A percentile compares a stretch with the other conserved stretches of the same genome.
Conservation (phyloP, 2,329 filamentous ascomycete species). For the Sclerotinia spermophila region DNA sequence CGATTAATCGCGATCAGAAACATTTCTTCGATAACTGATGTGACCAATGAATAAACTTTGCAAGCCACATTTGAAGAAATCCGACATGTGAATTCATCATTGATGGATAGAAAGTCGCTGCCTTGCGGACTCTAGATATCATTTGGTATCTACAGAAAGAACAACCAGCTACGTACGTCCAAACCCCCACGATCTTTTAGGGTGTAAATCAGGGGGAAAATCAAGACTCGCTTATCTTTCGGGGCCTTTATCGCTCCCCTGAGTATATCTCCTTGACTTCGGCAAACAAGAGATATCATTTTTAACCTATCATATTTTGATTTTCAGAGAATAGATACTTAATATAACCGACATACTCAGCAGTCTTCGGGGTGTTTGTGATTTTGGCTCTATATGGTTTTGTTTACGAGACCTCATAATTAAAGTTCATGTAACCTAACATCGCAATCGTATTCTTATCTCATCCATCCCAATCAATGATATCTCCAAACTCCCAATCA, state of each 20-base stretch:
- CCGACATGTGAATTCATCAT: not conserved
- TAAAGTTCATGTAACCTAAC: not conserved
- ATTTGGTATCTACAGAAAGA: not conserved
- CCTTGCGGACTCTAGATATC: not conserved
- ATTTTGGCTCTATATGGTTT: not conserved
- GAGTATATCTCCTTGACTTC: not conserved
- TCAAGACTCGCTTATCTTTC: not conserved
- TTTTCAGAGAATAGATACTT: not conserved
- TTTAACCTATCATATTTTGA: not conserved
- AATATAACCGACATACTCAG: not conserved
- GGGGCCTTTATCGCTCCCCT: not conserved
- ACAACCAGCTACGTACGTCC: not conserved
- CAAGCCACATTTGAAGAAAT: not conserved
- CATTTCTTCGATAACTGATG: not conserved
- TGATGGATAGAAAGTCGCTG: not conserved
- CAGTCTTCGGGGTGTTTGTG: not conserved
- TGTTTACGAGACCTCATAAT: not conserved
- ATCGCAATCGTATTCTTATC: not conserved
- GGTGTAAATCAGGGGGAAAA: not conserved
- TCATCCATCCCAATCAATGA: not conserved
- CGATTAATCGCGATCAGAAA: not conserved
- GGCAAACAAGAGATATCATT: constrained; percentile 2
- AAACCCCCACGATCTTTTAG: not conserved
- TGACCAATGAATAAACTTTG: not conserved
- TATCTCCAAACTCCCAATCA: not conserved